Percentiles rank a stretch among this genome's conserved stretches.
Conservation (phyloP, 2,329 filamentous ascomycete genomes). For the Fusarium decemcellulare region DNA sequence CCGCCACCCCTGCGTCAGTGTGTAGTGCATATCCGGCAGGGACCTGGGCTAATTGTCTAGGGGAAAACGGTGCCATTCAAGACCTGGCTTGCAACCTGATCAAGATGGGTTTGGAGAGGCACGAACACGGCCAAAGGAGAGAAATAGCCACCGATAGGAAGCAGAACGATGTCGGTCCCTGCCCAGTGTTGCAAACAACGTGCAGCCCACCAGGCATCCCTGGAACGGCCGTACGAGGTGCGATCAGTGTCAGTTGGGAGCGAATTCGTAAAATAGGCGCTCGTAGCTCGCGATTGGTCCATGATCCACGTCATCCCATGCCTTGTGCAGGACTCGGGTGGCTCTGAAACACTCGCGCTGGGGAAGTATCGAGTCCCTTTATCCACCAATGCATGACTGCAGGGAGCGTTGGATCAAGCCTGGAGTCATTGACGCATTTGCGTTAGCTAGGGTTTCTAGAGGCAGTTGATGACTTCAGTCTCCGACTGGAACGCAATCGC, state of each 20-base stretch:
- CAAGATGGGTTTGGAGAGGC: background rate
- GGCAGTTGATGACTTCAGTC: slow-evolving; percentile 5
- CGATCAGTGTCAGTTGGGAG: slow-evolving; percentile 18
- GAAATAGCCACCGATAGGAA: background rate
- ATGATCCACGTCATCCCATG: slow-evolving; percentile 25
- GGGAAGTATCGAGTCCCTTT: background rate
- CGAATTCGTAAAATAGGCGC: slow-evolving; percentile 35
- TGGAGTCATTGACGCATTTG: slow-evolving; percentile 7
- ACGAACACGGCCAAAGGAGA: background rate
- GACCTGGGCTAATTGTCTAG: background rate
- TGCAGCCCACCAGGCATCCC: background rate
- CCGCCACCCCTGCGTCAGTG: slow-evolving; percentile 37
- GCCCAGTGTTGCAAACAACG: too few relatives aligned
- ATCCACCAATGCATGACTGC: background rate
- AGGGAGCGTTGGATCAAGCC: background rate
- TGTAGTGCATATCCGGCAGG: background rate
- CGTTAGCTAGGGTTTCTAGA: slow-evolving; percentile 1
- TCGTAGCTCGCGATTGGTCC: slow-evolving; percentile 33
- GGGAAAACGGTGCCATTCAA: background rate
- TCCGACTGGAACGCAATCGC: slow-evolving; percentile 17
- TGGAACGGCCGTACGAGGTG: slow-evolving; percentile 6
- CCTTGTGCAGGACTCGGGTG: slow-evolving; percentile 32
- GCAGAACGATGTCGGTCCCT: too few relatives aligned
- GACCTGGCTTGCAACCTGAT: background rate
- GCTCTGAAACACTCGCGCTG: slow-evolving; percentile 35